Percentiles rank a stretch among this genome's conserved stretches.
Conservation (phyloP, 2,329 filamentous ascomycete genomes). For the Aureobasidium sp. region DNA sequence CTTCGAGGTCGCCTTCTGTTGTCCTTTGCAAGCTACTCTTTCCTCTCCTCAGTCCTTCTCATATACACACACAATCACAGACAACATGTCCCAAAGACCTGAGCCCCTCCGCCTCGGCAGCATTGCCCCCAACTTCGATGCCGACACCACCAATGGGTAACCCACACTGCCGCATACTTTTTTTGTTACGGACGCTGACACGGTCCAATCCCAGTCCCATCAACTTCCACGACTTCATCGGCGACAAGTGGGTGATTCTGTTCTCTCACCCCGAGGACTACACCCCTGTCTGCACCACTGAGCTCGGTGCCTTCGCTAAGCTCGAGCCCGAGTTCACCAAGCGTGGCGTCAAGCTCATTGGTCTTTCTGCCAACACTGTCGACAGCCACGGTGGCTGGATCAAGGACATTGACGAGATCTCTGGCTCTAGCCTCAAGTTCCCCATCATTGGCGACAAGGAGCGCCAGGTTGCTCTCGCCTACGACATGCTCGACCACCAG, state of each 20-base stretch:
- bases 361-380: slow-evolving; percentile 44
- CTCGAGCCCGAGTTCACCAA: slow-evolving; percentile 56
- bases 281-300: slow-evolving; percentile 54
- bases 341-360: slow-evolving; percentile 55
- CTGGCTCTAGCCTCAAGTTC: slow-evolving; percentile 39
- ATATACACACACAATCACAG: neutral
- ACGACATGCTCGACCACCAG: slow-evolving; percentile 47
- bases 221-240: slow-evolving; percentile 65
- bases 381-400: slow-evolving; percentile 44
- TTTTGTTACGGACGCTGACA: slow-evolving; percentile 20
- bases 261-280: slow-evolving; percentile 62
- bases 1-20: neutral
- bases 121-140: slow-evolving; percentile 60
- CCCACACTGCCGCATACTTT: neutral
- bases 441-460: slow-evolving; percentile 48
- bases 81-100: slow-evolving; percentile 15
- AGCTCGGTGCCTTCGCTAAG: slow-evolving; percentile 55
- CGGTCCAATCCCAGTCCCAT: slow-evolving; percentile 29
- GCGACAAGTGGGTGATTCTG: slow-evolving; percentile 60
- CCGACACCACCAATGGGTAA: slow-evolving; percentile 53
- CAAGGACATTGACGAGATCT: slow-evolving; percentile 46
- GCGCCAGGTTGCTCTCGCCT: slow-evolving; percentile 42
- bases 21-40: neutral
- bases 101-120: slow-evolving; percentile 54
- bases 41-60: neutral